Conservation (phyloP, 2,329 filamentous ascomycete genomes). For the Epichloe sp. region DNA sequence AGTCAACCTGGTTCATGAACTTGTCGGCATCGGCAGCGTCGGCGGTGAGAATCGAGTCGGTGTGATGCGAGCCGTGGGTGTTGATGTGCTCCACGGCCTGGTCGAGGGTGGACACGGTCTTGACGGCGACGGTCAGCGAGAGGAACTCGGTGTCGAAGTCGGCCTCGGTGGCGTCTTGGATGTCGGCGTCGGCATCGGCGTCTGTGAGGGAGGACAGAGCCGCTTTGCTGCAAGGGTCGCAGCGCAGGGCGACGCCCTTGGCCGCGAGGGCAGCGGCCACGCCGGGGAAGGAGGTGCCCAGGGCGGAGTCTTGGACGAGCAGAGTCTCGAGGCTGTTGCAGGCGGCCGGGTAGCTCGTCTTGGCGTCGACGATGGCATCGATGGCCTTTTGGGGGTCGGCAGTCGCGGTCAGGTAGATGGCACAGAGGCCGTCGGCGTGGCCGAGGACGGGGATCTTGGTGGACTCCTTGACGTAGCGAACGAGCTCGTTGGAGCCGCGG, state of each 20-base stretch:
- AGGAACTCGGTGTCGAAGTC: constrained; percentile 90
- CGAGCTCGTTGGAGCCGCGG: constrained; percentile 78
- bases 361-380: constrained; percentile 75
- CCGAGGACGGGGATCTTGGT: constrained; percentile 93
- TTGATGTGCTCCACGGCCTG: constrained; percentile 84
- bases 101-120: constrained; percentile 55
- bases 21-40: constrained; percentile 54
- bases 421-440: constrained; percentile 88
- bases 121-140: constrained; percentile 70
- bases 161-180: constrained; percentile 52
- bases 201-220: constrained; percentile 40
- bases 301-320: constrained; percentile 62
- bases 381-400: constrained; percentile 61
- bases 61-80: constrained; percentile 82
- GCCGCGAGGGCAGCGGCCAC: constrained; percentile 62
- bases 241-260: constrained; percentile 71
- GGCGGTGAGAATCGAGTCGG: constrained; percentile 75
- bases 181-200: constrained; percentile 34
- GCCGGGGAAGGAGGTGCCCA: constrained; percentile 52
- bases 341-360: constrained; percentile 86
- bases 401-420: constrained; percentile 69
- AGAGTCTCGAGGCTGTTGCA: constrained; percentile 93
- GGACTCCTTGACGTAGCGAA: constrained; percentile 76
- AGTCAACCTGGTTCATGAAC: constrained; percentile 79
- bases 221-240: constrained; percentile 56